Evolutionary conservation across 441 rosid species (phyloP).

Genomic region (Pelargonium australe): DNA sequence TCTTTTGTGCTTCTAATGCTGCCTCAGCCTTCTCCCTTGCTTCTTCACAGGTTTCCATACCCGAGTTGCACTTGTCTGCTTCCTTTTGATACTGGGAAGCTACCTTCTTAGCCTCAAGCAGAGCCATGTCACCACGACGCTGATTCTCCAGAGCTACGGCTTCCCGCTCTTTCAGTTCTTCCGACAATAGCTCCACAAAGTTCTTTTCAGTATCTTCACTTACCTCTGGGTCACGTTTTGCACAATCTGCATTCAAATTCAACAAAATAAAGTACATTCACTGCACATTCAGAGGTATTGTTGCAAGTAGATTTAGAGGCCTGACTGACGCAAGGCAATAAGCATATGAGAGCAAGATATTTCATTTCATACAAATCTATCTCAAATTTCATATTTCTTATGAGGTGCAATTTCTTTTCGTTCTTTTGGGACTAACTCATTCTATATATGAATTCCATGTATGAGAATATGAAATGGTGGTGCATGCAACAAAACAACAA

Average conservation of each 20-base stretch:
- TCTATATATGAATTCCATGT: too few species aligned
- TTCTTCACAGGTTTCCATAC: constrained; percentile 95
- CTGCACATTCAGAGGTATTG: too few species aligned
- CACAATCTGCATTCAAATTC: constrained; percentile 44
- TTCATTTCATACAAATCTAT: too few species aligned
- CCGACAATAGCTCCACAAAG: constrained; percentile 61
- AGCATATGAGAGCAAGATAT: too few species aligned
- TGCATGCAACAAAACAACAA: too few species aligned
- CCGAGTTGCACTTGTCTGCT: constrained; percentile 93
- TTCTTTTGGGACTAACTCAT: too few species aligned
- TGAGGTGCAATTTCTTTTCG: too few species aligned
- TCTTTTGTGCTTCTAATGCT: constrained; percentile 62
- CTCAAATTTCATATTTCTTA: too few species aligned
- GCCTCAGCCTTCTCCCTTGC: constrained; percentile 81
- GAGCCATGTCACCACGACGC: constrained; percentile 54
- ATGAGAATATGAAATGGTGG: too few species aligned
- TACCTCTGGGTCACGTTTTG: constrained; percentile 73
- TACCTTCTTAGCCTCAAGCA: constrained; percentile 89
- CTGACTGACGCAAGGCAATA: too few species aligned
- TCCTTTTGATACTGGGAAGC: constrained; percentile 87
- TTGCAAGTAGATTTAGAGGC: too few species aligned
- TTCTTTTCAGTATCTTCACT: constrained; percentile 77
- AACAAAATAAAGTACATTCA: neutral
- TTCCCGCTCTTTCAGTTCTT: constrained; percentile 76
- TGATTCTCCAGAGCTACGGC: constrained; percentile 70